phyloP scores from a whole-genome alignment of 2,329 filamentous ascomycete genomes.

The Ascosphaera apis region DNA sequence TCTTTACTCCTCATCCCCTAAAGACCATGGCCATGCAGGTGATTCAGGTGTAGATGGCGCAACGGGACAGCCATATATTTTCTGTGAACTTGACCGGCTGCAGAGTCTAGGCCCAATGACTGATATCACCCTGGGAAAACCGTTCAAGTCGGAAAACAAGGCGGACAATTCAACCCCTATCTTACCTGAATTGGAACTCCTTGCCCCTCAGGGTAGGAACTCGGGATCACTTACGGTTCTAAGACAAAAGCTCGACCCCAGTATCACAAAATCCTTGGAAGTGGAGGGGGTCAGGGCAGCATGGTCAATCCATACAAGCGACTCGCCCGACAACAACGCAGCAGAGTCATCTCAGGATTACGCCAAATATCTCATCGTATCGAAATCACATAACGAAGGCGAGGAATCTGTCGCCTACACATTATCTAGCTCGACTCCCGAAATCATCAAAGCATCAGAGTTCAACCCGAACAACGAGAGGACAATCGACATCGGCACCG shows the following conservation, averaged over 20 bases:
- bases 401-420: slow-evolving; percentile 61
- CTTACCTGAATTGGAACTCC: slow-evolving; percentile 25
- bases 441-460: slow-evolving; percentile 59
- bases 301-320: slow-evolving; percentile 47
- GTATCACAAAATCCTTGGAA: slow-evolving; percentile 43
- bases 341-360: slow-evolving; percentile 27
- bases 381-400: slow-evolving; percentile 40
- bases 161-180: slow-evolving; percentile 24
- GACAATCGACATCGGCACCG: slow-evolving; percentile 63
- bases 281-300: slow-evolving; percentile 52
- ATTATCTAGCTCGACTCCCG: slow-evolving; percentile 48
- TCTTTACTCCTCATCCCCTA: slow-evolving; percentile 17
- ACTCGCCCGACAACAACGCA: slow-evolving; percentile 25
- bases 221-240: slow-evolving; percentile 49
- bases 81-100: slow-evolving; percentile 55
- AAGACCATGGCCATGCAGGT: background rate
- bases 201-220: slow-evolving; percentile 31
- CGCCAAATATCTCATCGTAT: slow-evolving; percentile 64
- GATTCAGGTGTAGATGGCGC: slow-evolving; percentile 6
- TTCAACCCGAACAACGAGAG: slow-evolving; percentile 77
- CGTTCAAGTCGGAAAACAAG: slow-evolving; percentile 13
- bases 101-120: slow-evolving; percentile 59
- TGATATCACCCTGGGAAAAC: slow-evolving; percentile 46
- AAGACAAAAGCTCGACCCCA: slow-evolving; percentile 54
- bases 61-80: slow-evolving; percentile 35